Evolutionary conservation across 2,329 filamentous ascomycete species (phyloP), one percentile per base, ranked within the genome.

Genomic region (Cercospora sp.): DNA sequence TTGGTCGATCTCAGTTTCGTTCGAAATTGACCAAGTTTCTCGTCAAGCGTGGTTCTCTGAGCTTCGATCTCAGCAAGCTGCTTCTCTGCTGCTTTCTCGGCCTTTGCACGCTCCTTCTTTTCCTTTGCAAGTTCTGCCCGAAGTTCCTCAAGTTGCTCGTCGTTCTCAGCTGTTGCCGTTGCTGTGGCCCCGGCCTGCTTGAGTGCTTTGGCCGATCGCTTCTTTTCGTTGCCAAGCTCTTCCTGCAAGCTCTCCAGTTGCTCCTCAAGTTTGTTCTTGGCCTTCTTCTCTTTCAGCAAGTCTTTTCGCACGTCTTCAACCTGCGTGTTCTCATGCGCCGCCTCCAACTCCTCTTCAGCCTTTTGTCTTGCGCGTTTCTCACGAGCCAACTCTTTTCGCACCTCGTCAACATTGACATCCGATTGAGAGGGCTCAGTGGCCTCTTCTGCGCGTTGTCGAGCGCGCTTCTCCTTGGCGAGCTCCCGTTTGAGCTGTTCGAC

Each of bases 1-100:
- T 93, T 92, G 0, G 87, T 86, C 9, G 87, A 83, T 63, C 87
- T 87, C 20, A 94, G 80, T 78, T 93, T 94, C 65, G 85, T 85
- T 75, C 89, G 88, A 75, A 92, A 85, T 20, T 87, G 87, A 63
- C 88, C 88, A 16, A 95, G 80, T 70, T 90, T 91, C 70, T 89
- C 88, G 70, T 94, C 90, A 0, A 93, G 83, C 12, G 87, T 83
- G 4, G 89, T 84, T 63, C 86, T 88, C 70, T 89, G 85, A 6
- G 84, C 84, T 55, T 90, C 87, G 58, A 86, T 86, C 69, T 91
- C 88, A 3, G 84, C 81, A 7, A 87, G 78, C 13, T 86, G 85
- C 69, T 87, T 86, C 64, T 87, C 84, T 42, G 78, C 79, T 33
- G 84, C 83, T 66, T 83, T 83, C 74, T 87, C 86, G 28, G 79